phyloP scores from a whole-genome alignment of 1,139 yeast species.

The Taphrina communis region DNA sequence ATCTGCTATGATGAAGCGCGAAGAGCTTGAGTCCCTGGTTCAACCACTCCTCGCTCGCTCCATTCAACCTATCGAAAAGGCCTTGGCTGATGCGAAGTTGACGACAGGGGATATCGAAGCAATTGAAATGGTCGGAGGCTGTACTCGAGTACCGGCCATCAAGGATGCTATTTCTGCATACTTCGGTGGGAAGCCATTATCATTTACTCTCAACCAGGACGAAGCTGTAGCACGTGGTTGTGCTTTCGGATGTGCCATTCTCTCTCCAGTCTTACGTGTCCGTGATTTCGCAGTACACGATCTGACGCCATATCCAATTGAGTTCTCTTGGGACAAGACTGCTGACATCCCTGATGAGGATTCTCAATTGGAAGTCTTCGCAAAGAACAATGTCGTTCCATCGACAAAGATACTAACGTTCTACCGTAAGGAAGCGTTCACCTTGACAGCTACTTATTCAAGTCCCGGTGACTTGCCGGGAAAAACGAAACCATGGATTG shows the following conservation, averaged over 20 bases:
- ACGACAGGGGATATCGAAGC: conserved; percentile 77
- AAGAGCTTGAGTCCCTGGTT: conserved; percentile 87
- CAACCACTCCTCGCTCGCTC: conserved; percentile 79
- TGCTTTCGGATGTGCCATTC: conserved; percentile 98
- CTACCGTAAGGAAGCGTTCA: conserved; percentile 88
- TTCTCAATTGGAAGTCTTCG: conserved; percentile 94
- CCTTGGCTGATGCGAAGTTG: conserved; percentile 80
- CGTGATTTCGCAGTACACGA: conserved; percentile 99
- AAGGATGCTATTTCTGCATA: conserved; percentile 79
- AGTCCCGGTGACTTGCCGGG: conserved; percentile 72
- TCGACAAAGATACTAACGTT: conserved; percentile 92
- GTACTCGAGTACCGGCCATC: conserved; percentile 94
- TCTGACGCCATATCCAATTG: conserved; percentile 86
- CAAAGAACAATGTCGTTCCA: conserved; percentile 91
- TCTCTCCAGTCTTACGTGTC: conserved; percentile 97
- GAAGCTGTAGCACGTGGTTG: conserved; percentile 99
- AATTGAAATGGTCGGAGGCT: conserved; percentile 96
- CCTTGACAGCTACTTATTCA: conserved; percentile 84
- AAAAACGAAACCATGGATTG: conserved; percentile 69
- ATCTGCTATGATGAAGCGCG: conserved; percentile 85
- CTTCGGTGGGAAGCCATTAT: conserved; percentile 77
- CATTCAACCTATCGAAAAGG: conserved; percentile 76
- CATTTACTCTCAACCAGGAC: conserved; percentile 97
- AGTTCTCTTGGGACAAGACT: conserved; percentile 94
- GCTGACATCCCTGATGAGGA: conserved; percentile 74